Evolutionary conservation across 768 basidiomycete species (phyloP).

Genomic region (Candolleomyces efflorescens): DNA sequence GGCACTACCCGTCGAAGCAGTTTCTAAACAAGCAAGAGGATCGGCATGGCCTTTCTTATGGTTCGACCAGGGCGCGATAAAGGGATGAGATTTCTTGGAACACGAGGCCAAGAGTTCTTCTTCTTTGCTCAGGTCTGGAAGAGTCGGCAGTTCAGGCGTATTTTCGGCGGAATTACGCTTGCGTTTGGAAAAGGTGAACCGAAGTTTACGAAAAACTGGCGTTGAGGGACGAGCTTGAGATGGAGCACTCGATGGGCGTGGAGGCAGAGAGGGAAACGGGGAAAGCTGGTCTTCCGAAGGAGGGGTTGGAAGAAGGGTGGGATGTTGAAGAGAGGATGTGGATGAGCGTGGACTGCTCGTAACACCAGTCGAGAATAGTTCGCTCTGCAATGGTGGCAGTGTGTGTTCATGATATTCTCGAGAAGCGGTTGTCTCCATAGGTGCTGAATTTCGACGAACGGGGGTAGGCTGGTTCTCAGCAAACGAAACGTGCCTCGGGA

Average conservation of each 20-base stretch:
- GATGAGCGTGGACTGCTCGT: conserved; percentile 6
- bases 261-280: conserved; percentile 12
- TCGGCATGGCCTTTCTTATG: background rate
- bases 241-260: background rate
- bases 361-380: background rate
- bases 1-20: background rate
- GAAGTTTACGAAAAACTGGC: conserved; percentile 21
- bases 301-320: conserved; percentile 1
- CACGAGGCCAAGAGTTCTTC: background rate
- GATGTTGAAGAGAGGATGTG: conserved; percentile 12
- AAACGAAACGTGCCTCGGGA: background rate
- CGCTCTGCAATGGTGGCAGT: background rate
- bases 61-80: background rate
- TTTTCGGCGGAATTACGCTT: conserved; percentile 15
- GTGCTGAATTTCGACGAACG: background rate
- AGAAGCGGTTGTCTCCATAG: background rate
- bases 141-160: conserved; percentile 9
- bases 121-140: conserved; percentile 17
- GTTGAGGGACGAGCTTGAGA: conserved; percentile 1
- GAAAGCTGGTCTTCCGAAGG: background rate
- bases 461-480: conserved; percentile 8
- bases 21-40: background rate
- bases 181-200: conserved; percentile 16
- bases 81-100: background rate
- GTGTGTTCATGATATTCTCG: background rate